Base-by-base conservation (phyloP, 108 stramenopile genomes). In the Cyclostephanos invisitatus region DNA sequence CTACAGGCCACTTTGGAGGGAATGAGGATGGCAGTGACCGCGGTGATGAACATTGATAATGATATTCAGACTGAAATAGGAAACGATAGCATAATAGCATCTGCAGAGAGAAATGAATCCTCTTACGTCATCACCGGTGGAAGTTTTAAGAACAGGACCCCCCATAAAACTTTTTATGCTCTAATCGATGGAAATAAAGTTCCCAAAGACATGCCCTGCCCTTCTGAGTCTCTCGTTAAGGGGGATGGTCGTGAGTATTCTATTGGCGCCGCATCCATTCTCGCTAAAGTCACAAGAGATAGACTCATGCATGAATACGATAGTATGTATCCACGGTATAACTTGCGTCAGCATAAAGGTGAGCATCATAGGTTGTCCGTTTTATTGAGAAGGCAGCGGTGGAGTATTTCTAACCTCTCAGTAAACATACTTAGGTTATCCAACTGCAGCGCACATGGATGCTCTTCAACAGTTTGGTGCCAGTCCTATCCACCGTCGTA, bases 271-370 rank as follows among this genome's bases (percentile, higher is more conserved):
- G 99, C 99, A 20, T 92, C 91, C 32, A 94, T 99, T 40, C 63
- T 99, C 46, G 98, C 98, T 57, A 99, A 99, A 78, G 99, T 99
- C 20, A 90, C 93, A 7, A 87, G 99, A 25, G 99, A 99, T 80
- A 79, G 95, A 24, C 63, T 98, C 54, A 99, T 99, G 98, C 84
- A 84, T 56, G 89, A 83, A 18, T 95, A 96, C 71, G 83, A 96
- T 74, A 51, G 51, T n/a, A 47, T 82, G 55, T 99, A 93, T 80
- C 97, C 97, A n/a, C 44, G 77, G 20, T 98, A 91, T 71, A 70
- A 83, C 36, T 72, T 98, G 40, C 72, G 75, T 46, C 85, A 86
- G 64, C 97, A 99, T 85, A 99, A 99, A 77, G 98, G 44, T 46
- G 44, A 46, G 44, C 44, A 46, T 46, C 44, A 46, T 46, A 3